Evolutionary conservation across 2,329 filamentous ascomycete species (phyloP).

Genomic region (Biscogniauxia sp.): DNA sequence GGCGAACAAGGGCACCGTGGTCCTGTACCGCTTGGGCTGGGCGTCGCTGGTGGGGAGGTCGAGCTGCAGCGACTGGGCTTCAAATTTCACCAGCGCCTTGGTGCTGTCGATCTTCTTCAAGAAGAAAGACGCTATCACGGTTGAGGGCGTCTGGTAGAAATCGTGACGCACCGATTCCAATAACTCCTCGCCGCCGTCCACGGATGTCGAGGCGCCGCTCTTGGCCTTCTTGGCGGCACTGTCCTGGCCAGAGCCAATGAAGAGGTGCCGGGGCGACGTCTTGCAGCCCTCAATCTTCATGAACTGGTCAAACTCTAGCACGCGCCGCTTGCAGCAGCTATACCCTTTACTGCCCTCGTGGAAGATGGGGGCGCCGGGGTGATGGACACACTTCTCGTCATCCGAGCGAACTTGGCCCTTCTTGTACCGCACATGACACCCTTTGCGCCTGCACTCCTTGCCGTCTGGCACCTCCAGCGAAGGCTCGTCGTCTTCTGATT

Average conservation of each 20-base stretch:
- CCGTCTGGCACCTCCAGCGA: conserved; percentile 69
- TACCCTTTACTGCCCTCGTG: conserved; percentile 98
- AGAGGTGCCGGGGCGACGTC: conserved; percentile 78
- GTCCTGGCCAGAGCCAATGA: conserved; percentile 72
- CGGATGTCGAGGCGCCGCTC: conserved; percentile 20
- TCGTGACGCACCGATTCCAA: conserved; percentile 79
- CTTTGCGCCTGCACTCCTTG: conserved; percentile 72
- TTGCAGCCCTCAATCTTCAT: conserved; percentile 92
- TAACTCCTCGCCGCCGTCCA: conserved; percentile 63
- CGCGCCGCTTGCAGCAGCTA: conserved; percentile 91
- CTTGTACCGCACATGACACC: conserved; percentile 67
- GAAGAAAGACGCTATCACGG: conserved; percentile 88
- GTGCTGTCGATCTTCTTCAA: conserved; percentile 95
- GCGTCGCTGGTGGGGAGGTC: conserved; percentile 84
- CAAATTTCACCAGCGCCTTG: conserved; percentile 69
- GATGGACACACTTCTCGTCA: conserved; percentile 78
- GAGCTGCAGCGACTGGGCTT: conserved; percentile 61
- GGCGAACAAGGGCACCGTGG: conserved; percentile 72
- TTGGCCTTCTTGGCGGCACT: conserved; percentile 38
- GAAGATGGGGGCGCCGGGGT: conserved; percentile 89
- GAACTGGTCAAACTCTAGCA: conserved; percentile 97
- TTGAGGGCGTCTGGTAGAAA: conserved; percentile 87
- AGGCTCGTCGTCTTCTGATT: conserved; percentile 86
- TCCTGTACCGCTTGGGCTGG: conserved; percentile 72
- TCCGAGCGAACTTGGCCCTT: conserved; percentile 56